Percentiles rank a stretch among this genome's conserved stretches.
These are phyloP conservation scores for Ceratocystiopsis sp. DNA, from an alignment of 2,329 filamentous ascomycete genomes.

Conservation along the genomic window DNA sequence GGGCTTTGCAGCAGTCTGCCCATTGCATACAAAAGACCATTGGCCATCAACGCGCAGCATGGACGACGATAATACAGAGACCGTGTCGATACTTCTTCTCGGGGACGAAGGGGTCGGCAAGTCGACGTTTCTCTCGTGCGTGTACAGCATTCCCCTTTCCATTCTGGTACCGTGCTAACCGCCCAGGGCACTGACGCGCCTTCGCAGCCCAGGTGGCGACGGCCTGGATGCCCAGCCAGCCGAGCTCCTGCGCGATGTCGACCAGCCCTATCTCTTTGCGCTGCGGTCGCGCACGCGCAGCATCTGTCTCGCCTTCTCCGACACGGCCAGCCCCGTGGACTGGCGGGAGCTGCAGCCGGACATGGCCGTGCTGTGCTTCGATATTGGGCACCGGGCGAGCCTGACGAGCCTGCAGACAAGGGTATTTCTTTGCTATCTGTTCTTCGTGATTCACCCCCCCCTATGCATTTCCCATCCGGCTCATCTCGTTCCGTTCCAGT, in stretches of 20 bases:
- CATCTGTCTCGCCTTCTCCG: slow-evolving; percentile 41
- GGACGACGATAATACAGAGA: no score
- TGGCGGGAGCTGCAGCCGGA: slow-evolving; percentile 43
- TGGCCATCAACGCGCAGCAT: no score
- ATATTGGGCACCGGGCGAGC: slow-evolving; percentile 40
- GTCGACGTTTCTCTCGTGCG: slow-evolving; percentile 44
- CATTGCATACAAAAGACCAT: no score
- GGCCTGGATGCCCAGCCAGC: slow-evolving; percentile 21
- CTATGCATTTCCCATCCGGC: no score
- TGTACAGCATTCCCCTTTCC: slow-evolving; percentile 10
- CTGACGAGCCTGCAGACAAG: slow-evolving; percentile 40
- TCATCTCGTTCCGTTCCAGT: slow-evolving; percentile 21
- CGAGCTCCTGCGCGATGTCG: slow-evolving; percentile 36
- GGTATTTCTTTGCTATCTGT: slow-evolving; percentile 16
- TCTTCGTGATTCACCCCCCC: no score
- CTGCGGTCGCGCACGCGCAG: slow-evolving; percentile 26
- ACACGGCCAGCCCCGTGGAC: slow-evolving; percentile 39
- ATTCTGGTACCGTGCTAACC: background rate
- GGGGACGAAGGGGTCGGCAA: slow-evolving; percentile 44
- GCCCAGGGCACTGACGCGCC: slow-evolving; percentile 12
- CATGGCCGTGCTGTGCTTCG: slow-evolving; percentile 42
- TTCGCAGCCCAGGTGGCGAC: slow-evolving; percentile 13
- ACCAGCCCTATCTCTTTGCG: slow-evolving; percentile 45
- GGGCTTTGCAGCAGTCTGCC: no score
- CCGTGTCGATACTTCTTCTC: slow-evolving; percentile 33